Evolutionary conservation across 2,329 filamentous ascomycete genomes (phyloP), one percentile per base, ranked within the genome.

Genomic region (Knufia petricola): DNA sequence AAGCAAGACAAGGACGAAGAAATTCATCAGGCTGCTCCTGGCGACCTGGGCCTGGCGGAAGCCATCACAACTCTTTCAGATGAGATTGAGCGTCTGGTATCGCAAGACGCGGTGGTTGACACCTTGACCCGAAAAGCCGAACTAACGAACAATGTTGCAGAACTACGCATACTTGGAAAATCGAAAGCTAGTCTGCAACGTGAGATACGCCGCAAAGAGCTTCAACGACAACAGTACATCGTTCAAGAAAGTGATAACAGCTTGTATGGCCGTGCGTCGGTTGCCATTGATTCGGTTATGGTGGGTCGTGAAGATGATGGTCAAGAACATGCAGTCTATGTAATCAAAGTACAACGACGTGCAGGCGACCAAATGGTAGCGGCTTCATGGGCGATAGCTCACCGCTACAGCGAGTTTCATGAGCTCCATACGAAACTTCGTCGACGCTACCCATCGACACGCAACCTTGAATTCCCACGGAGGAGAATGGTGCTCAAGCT

Each of bases 201-300:
- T 56, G 92, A 98, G 65, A 88, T 96, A 48, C 79, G 87, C 49
- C 81, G 89, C 28, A 98, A 96, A 63, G 90, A 96, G 66, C 77
- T 98, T 61, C 92, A 98, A 64, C 79, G 89, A 46, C 92, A 95
- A 65, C 94, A 98, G 63, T 98, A 98, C 59, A 87, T 94, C 39
- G 81, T 96, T 6, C 92, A 98, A 66, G 92, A 98, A 66, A 95
- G 88, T 61, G 94, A 98, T 64, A 98, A 95, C 65, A 95, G 88
- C 64, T 73, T 98, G 20, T 96, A 94, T 60, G 92, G 92, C 2
- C 85, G 90, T 15, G 90, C 92, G 2, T 87, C 81, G 0, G 81
- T 96, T 59, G 84, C 79, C 58, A 95, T 98, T 63, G 92, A 92
- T 61, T 87, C 86, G 0, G 89, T 95, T 47, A 87, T 95, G 68